Percentiles rank a stretch among this genome's conserved stretches.
These are phyloP conservation scores for Aspergillus pseudoglaucus DNA, from an alignment of 2,329 filamentous ascomycete genomes.

Conservation along the genomic window DNA sequence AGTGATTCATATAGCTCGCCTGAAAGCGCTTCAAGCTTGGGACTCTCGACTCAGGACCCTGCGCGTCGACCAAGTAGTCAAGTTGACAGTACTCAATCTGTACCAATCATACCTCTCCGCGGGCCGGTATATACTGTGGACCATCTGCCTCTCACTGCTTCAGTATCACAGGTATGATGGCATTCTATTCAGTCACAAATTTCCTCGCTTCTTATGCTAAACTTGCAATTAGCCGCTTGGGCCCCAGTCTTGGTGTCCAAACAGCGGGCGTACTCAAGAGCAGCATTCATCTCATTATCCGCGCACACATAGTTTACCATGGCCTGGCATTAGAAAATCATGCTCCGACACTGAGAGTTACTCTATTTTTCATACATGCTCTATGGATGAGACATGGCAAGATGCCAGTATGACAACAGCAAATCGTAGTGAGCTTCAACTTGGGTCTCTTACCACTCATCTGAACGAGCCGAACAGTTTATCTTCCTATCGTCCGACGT, in stretches of 20 bases:
- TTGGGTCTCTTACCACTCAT: slow-evolving; percentile 45
- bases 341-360: no score
- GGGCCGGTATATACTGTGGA: neutral
- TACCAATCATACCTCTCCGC: neutral
- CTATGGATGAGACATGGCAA: slow-evolving; percentile 25
- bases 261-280: no score
- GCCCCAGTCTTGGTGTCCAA: no score
- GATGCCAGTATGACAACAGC: slow-evolving; percentile 40
- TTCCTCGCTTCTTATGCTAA: neutral
- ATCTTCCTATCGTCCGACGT: slow-evolving; percentile 60
- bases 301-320: no score
- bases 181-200: neutral
- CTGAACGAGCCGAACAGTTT: slow-evolving; percentile 46
- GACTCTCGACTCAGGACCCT: neutral
- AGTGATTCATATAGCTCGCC: neutral
- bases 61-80: neutral
- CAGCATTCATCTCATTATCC: no score
- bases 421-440: slow-evolving; percentile 41
- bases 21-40: neutral
- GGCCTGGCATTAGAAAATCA: no score
- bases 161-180: neutral
- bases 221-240: no score
- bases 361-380: slow-evolving; percentile 19
- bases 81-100: neutral
- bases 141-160: neutral